phyloP scores from a whole-genome alignment of 2,329 filamentous ascomycete species.

The Pseudonectria buxi region DNA sequence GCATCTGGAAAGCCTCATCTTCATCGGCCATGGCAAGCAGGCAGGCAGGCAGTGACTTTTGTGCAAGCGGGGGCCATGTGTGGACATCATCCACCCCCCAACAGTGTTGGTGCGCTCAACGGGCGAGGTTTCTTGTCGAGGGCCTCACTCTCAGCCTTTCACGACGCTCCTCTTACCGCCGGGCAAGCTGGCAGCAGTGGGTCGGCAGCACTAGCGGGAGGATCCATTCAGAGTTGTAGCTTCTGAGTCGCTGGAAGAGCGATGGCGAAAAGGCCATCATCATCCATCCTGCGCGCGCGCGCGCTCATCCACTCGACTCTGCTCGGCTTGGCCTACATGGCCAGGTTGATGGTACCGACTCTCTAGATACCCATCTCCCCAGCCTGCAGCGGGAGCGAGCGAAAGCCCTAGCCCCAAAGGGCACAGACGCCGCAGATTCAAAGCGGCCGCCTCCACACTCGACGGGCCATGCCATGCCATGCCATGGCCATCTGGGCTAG shows the following conservation, averaged over 20 bases:
- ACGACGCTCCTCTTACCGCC: conserved; percentile 33
- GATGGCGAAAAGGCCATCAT: neutral
- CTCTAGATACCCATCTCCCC: too few species aligned
- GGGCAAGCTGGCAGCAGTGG: conserved; percentile 17
- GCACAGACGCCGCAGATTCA: conserved; percentile 6
- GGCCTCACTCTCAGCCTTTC: conserved; percentile 28
- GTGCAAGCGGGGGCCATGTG: too few species aligned
- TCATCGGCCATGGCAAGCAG: too few species aligned
- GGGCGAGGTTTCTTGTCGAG: conserved; percentile 16
- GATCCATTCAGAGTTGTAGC: neutral
- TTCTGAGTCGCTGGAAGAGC: too few species aligned
- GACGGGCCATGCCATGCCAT: too few species aligned
- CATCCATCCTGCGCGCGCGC: neutral
- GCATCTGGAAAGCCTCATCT: too few species aligned
- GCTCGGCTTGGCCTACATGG: too few species aligned
- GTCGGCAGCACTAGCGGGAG: conserved; percentile 15
- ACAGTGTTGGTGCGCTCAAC: too few species aligned
- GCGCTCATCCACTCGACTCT: too few species aligned
- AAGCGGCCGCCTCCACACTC: conserved; percentile 9
- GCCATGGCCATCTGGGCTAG: conserved; percentile 6
- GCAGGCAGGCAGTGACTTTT: too few species aligned
- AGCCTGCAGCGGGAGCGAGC: conserved; percentile 3
- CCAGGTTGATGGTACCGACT: too few species aligned
- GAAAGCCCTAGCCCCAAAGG: conserved; percentile 1
- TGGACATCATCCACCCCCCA: too few species aligned